These are phyloP conservation scores for Sclerotinia spermophila DNA, from an alignment of 2,329 filamentous ascomycete genomes.

Conservation along the genomic window DNA sequence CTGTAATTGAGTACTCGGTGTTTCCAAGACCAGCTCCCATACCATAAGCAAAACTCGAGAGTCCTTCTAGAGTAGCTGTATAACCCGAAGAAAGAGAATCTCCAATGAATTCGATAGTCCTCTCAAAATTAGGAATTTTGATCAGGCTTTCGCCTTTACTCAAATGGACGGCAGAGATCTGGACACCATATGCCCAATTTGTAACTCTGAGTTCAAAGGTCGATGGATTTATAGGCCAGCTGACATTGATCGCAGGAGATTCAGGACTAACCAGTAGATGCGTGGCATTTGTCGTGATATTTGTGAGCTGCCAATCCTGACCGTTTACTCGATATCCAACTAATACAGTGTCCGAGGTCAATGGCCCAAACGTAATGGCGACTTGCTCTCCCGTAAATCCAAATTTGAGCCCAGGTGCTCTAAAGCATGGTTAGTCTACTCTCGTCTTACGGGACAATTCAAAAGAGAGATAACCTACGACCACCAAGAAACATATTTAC, in stretches of 20 bases:
- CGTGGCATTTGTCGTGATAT: conserved; percentile 53
- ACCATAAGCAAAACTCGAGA: conserved; percentile 54
- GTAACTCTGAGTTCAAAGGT: conserved; percentile 57
- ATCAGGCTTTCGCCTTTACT: conserved; percentile 44
- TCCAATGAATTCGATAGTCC: conserved; percentile 44
- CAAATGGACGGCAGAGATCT: conserved; percentile 52
- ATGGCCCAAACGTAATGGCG: conserved; percentile 29
- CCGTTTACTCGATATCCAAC: conserved; percentile 56
- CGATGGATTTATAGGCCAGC: conserved; percentile 43
- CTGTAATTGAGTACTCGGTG: conserved; percentile 55
- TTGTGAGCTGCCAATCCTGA: conserved; percentile 58
- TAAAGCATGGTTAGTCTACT: conserved; percentile 30
- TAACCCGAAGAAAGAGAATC: conserved; percentile 52
- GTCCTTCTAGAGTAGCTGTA: conserved; percentile 55
- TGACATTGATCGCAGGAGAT: conserved; percentile 46
- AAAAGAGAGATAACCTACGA: conserved; percentile 42
- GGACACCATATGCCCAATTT: conserved; percentile 58
- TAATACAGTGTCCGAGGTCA: conserved; percentile 41
- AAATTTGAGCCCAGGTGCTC: conserved; percentile 37
- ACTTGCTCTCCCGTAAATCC: conserved; percentile 29
- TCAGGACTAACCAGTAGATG: conserved; percentile 50
- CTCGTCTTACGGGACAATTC: not conserved
- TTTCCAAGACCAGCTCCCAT: conserved; percentile 54
- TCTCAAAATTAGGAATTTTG: conserved; percentile 40
- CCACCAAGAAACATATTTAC: conserved; percentile 57